phyloP scores from a whole-genome alignment of 2,329 filamentous ascomycete genomes.

The Diaporthe helianthi region DNA sequence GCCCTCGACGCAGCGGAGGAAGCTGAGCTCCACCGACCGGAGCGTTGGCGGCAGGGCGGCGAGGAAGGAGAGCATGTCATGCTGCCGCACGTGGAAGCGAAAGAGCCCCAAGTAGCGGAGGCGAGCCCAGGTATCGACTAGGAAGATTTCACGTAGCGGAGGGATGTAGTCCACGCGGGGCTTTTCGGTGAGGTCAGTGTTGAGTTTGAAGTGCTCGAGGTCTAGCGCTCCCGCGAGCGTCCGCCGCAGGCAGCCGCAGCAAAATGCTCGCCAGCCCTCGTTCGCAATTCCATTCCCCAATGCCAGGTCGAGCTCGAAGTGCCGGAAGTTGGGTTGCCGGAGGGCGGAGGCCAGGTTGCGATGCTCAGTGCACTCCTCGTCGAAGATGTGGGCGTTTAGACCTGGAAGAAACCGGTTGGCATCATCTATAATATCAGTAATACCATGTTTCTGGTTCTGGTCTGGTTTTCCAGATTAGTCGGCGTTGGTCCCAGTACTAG shows the following conservation, averaged over 20 bases:
- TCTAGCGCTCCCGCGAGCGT: constrained; percentile 35
- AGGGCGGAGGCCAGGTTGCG: constrained; percentile 39
- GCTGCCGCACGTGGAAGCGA: constrained; percentile 38
- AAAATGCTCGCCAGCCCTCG: constrained; percentile 30
- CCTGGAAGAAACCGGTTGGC: constrained; percentile 38
- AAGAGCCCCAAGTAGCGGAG: constrained; percentile 42
- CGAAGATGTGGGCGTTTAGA: constrained; percentile 44
- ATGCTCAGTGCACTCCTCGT: constrained; percentile 39
- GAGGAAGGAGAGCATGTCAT: constrained; percentile 40
- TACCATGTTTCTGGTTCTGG: constrained; percentile 27
- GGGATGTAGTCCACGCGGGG: not conserved
- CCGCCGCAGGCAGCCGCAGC: constrained; percentile 35
- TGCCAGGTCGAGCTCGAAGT: constrained; percentile 39
- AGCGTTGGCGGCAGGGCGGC: constrained; percentile 37
- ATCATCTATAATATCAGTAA: constrained; percentile 48
- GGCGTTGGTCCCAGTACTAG: constrained; percentile 1
- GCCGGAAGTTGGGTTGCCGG: constrained; percentile 39
- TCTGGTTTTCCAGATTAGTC: constrained; percentile 26
- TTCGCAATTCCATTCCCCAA: constrained; percentile 30
- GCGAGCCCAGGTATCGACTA: constrained; percentile 37
- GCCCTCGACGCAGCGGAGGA: constrained; percentile 35
- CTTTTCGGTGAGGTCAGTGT: constrained; percentile 24
- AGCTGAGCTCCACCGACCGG: constrained; percentile 41
- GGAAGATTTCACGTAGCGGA: constrained; percentile 41
- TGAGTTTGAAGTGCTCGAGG: constrained; percentile 39